Base-by-base conservation (phyloP, 208 protist species). In the Trypanosoma avium region DNA sequence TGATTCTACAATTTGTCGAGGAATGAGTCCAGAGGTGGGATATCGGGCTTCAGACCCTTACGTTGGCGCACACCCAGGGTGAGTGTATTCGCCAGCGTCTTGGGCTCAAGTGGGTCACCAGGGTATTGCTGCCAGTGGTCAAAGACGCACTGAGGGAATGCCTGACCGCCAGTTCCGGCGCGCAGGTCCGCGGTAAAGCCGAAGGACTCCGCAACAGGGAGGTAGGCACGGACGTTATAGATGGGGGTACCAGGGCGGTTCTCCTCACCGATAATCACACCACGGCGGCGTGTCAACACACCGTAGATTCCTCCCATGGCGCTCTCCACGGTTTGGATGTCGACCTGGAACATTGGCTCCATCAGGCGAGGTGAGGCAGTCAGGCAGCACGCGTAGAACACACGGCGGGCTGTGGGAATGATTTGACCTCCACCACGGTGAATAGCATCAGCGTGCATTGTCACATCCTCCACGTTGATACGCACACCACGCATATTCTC, bases 131-230 rank as follows among this genome's bases (percentile, higher is more conserved):
- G 70, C 96, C 97, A 99, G 90, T 99, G 98, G 81, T 99, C 95
- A 70, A 99, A 99, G 8, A 99, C 94, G 67, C 96, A 98, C 89
- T 99, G 98, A 52, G 98, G 97, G 78, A 90, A 88, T 21, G 82
- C 82, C 68, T 99, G 83, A 58, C 97, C 98, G 32, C 82, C 87
- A 22, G 99, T 99, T 47, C 88, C 71, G 22, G 92, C 67, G 72
- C 98, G 94, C 3, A 99, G 94, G 62, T 98, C 98, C 32, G 89
- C 86, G 55, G 95, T 99, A 70, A 93, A 83, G 64, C 97, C 98
- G 87, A 99, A 99, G 12, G 98, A 99, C 84, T 99, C 98, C 24
- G 89, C 81, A 53, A 99, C 98, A 30, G 99, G 98, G 48, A 99
- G 82, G 84, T 99, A 96, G 47, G 97, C 97, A 78, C 97, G 97